phyloP scores from a whole-genome alignment of 1,284 basidiomycete species.

The Ceratobasidium theobromae region DNA sequence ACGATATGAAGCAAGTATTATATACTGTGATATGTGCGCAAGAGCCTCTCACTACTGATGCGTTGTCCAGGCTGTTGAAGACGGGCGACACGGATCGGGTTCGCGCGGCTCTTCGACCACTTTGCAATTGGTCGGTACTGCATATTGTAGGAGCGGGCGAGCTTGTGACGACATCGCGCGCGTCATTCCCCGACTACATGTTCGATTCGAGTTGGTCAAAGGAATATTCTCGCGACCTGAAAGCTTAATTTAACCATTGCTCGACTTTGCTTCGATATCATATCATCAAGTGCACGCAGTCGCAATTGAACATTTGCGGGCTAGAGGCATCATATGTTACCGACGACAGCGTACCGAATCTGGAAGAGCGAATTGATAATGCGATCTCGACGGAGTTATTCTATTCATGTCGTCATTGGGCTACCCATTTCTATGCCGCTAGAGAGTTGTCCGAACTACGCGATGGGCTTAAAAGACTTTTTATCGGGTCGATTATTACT shows the following conservation, averaged over 20 bases:
- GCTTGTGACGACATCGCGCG: not conserved
- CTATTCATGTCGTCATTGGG: not conserved
- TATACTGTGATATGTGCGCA: not conserved
- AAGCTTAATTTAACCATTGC: not conserved
- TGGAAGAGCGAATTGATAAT: not conserved
- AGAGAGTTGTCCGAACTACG: not conserved
- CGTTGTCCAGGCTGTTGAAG: not conserved
- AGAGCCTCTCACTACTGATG: not conserved
- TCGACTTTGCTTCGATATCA: not conserved
- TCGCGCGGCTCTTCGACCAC: not conserved
- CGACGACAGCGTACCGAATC: not conserved
- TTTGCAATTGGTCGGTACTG: not conserved
- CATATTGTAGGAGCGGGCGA: not conserved
- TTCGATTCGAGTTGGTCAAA: not conserved
- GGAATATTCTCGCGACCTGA: not conserved
- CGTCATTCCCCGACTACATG: not conserved
- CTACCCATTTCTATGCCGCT: not conserved
- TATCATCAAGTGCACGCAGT: not conserved
- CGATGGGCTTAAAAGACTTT: not conserved
- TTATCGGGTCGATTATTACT: not conserved
- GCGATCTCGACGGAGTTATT: not conserved
- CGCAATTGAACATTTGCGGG: not conserved
- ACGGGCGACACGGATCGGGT: not conserved
- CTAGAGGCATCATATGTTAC: not conserved
- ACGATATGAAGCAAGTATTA: not conserved